These are phyloP conservation scores for Euphorbia pulcherrima DNA, from an alignment of 345 rosid species.

Conservation along the genomic window DNA sequence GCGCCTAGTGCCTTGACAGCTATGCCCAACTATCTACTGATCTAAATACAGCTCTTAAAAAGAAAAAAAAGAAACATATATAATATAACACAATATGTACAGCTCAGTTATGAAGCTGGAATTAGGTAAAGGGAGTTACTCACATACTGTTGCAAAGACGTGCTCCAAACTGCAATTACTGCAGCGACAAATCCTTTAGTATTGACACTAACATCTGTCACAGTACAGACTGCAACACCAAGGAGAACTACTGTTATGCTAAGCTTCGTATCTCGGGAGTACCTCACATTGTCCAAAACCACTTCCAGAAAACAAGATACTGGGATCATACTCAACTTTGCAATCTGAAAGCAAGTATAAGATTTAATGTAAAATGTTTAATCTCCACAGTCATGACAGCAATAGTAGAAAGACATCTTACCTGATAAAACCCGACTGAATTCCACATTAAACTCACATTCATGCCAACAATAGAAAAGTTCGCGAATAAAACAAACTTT, in stretches of 20 bases:
- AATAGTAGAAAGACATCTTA: slow-evolving; percentile 16
- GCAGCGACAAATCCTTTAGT: slow-evolving; percentile 88
- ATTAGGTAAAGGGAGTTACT: slow-evolving; percentile 26
- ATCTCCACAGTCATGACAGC: slow-evolving; percentile 13
- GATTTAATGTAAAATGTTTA: not conserved
- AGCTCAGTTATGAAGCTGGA: not conserved
- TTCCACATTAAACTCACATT: slow-evolving; percentile 99
- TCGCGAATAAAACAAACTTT: slow-evolving; percentile 84
- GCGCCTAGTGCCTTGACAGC: too few species aligned
- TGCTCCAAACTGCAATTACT: slow-evolving; percentile 93
- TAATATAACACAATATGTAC: not conserved
- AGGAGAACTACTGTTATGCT: slow-evolving; percentile 85
- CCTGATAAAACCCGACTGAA: slow-evolving; percentile 99
- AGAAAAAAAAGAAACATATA: too few species aligned
- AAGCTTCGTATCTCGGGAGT: slow-evolving; percentile 95
- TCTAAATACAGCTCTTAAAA: not conserved
- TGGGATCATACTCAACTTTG: slow-evolving; percentile 97
- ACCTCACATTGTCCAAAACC: slow-evolving; percentile 81
- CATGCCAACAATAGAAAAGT: slow-evolving; percentile 98
- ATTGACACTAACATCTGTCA: slow-evolving; percentile 96
- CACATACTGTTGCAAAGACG: slow-evolving; percentile 95
- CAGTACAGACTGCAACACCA: slow-evolving; percentile 98
- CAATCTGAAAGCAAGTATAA: slow-evolving; percentile 55
- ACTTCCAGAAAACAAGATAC: slow-evolving; percentile 94
- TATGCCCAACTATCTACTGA: too few species aligned